Percentiles rank a stretch among this genome's conserved stretches.
Evolutionary conservation across 352 stramenopile genomes (phyloP).

Genomic region (Thraustotheca clavata): DNA sequence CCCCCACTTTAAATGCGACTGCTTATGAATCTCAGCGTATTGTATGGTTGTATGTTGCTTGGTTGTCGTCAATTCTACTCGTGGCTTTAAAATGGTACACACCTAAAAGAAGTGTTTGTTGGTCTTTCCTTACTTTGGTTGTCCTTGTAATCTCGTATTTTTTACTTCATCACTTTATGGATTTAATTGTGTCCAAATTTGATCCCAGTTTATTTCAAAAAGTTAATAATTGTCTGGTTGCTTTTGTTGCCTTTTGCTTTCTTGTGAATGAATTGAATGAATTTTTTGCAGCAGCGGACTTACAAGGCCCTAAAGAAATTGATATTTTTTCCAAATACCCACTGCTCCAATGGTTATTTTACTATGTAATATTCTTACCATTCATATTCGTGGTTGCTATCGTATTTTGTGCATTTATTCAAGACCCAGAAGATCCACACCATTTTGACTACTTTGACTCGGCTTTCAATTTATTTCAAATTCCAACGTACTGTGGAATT

Average conservation of each 20-base stretch:
- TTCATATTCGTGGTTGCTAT: neutral
- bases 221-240: too few species aligned
- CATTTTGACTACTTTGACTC: neutral
- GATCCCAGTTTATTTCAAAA: neutral
- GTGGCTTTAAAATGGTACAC: neutral
- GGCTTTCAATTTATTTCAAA: neutral
- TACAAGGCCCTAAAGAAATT: neutral
- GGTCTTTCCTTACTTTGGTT: neutral
- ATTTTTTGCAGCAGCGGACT: neutral
- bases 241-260: too few species aligned
- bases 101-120: neutral
- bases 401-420: neutral
- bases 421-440: neutral
- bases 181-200: neutral
- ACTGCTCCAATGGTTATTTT: too few species aligned
- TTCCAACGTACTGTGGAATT: neutral
- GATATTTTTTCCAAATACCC: neutral
- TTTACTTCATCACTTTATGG: neutral
- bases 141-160: neutral
- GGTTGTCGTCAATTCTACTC: neutral
- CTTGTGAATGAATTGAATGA: neutral
- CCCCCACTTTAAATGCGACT: too few species aligned
- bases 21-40: neutral
- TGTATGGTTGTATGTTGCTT: neutral
- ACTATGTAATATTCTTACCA: too few species aligned